Base-by-base conservation (phyloP, 805 yeast genomes). In the Candida argentea region DNA sequence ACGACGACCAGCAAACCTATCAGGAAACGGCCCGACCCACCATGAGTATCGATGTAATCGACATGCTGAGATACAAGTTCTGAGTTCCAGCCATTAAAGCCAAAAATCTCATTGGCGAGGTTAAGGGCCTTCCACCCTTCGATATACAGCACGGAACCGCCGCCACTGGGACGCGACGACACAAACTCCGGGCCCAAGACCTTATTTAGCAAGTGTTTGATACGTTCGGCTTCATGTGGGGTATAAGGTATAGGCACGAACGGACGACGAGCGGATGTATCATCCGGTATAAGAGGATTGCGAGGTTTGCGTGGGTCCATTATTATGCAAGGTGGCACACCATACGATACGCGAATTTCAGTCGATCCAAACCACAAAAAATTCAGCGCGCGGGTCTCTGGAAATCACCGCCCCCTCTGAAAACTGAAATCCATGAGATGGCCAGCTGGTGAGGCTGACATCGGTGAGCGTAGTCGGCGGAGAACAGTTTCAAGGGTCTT, bases 121-220 rank as follows among this genome's bases (percentile, higher is more conserved):
- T 78, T 78, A 21, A 82, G 67, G 2, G 83, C 89, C 45, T 73
- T 77, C 86, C 89, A 81, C 1, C 93, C 94, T 50, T 81, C 91
- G 22, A 82, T 65, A 42, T 82, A 81, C 2, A 80, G 73, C 4
- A 82, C 82, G 30, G 68, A 62, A 25, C 63, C 65, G 3, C 84
- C 85, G 20, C 77, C 84, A 3, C 86, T 87, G 5, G 85, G 75
- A 26, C 93, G 60, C 22, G 72, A 73, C 16, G 86, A 75, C 14
- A 82, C 76, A 41, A 70, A 81, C 43, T 82, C 91, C 1, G 91
- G 89, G 0, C 91, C 91, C 11, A 82, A 41, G 1, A 58, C 61
- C 30, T 52, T 53, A 34, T 58, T 52, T 6, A 61, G 40, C 14
- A 46, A 38, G 15, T 29, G 34, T 37, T 58, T 62, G 20, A 61